Evolutionary conservation across 192 early-diverging fungal species (phyloP), one percentile per base, ranked within the genome.

Genomic region (Entomortierella lignicola): DNA sequence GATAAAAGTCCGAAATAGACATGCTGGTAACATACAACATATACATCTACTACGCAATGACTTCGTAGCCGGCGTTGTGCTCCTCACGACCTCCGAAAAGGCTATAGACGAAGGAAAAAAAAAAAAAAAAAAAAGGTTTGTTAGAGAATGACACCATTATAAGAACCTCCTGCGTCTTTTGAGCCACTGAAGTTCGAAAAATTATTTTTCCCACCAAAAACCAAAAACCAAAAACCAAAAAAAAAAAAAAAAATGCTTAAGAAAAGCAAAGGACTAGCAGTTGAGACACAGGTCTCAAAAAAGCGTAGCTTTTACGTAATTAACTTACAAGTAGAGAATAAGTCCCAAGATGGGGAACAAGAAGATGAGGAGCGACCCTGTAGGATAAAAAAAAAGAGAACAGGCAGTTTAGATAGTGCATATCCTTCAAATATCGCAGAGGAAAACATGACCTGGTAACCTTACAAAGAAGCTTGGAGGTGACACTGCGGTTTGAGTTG

Each of bases 341-440:
- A 90, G 62, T 18, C 89, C 89, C 34, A 87, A 53, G 12, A 90
- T 75, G 6, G 89, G 89, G 85, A 88, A 90, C 61, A 90, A 65
- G 74, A 90, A 90, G 63, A 90, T 84, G 4, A 90, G 73, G 18
- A 89, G 65, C 25, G 82, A 70, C 89, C 89, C 71, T 72, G 44
- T 60, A 17, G 18, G 2, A 1, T 41, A 57, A 50, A 4, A 29
- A 27, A 52, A 48, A 57, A 39, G 6, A 37, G 23, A 55, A 70
- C n/a, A 13, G 0, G 44, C 42, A 18, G 48, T 13, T 11, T 51
- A 42, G 8, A 8, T 8, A 5, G 23, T 4, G 26, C 18, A 8
- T 32, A 37, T 12, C 15, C 23, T 65, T 15, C 55, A 20, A 15
- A 57, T 1, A 34, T 4, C 8, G 30, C 8, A 8, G 18, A 30